Base-by-base conservation (phyloP, 148 eudicot species). In the Simmondsia chinensis region DNA sequence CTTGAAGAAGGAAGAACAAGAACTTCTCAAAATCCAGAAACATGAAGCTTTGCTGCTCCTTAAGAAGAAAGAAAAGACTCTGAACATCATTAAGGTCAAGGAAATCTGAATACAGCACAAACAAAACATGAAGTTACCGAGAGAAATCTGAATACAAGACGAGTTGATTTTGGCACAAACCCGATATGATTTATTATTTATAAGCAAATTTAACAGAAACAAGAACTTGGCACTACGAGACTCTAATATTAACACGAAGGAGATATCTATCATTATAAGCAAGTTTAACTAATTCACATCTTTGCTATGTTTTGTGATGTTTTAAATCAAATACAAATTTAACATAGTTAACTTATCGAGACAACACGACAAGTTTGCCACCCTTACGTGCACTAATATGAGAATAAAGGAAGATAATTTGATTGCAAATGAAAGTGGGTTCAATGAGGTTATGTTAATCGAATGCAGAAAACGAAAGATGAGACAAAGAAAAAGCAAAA, bases 11-110 rank as follows among this genome's bases (percentile, higher is more conserved):
- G 93, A 81, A 61, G 97, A 67, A 24, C 93, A 89, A 35, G 97
- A 84, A 51, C 20, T 63, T 11, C 69, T 76, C 82, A 89, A 89
- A 58, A 55, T 89, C 26, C 87, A 81, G 28, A 89, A 84, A 61
- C 93, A 67, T 31, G 95, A 84, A 69, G 97, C 94, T 34, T 43
- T 89, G 43, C 95, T 77, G 31, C 52, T 89, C 65, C 93, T 89
- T 14, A 89, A 76, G 54, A 89, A 89, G 84, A 89, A 89, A 43
- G 95, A 89, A 56, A 84, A 81, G 68, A 70, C 87, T 41, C 87
- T 78, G 15, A 72, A 68, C 59, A 59, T 89, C 19, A 89, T 89
- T 7, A 89, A 88, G 96, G 96, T 87, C n/a, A n/a, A n/a, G n/a
- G n/a, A n/a, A n/a, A n/a, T n/a, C n/a, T n/a, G n/a, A n/a, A n/a